Evolutionary conservation across 306 rosid genomes (phyloP).

Genomic region (Potentilla sterilis): DNA sequence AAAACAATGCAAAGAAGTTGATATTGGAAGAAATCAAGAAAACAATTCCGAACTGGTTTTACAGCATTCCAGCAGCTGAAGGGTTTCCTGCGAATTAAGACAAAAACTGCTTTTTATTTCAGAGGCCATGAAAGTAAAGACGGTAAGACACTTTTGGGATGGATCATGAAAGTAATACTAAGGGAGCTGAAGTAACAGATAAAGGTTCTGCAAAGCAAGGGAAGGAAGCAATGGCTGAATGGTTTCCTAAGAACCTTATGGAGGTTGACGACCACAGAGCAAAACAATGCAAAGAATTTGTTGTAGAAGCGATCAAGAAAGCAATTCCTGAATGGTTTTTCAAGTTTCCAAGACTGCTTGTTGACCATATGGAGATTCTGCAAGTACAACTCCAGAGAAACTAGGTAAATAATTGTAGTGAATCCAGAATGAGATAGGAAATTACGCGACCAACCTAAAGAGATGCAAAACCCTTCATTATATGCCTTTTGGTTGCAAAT

Average conservation of each 20-base stretch:
- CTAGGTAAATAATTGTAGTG: background rate
- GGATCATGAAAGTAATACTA: no score
- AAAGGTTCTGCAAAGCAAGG: background rate
- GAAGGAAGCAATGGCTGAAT: constrained; percentile 9
- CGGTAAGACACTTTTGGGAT: no score
- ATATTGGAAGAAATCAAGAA: no score
- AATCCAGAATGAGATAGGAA: background rate
- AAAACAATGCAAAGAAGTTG: no score
- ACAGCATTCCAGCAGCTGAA: no score
- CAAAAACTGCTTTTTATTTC: no score
- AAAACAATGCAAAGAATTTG: background rate
- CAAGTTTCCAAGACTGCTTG: background rate
- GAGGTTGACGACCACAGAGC: background rate
- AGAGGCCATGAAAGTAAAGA: no score
- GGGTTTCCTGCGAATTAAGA: no score
- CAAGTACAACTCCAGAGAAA: background rate
- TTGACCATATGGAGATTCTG: background rate
- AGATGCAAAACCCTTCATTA: background rate
- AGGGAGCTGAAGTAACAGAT: no score
- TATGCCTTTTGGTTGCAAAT: background rate
- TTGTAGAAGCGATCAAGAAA: background rate
- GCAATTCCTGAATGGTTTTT: background rate
- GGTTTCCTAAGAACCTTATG: constrained; percentile 1
- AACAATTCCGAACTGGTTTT: no score
- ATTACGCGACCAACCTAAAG: background rate